Percentiles rank a stretch among this genome's conserved stretches.
Conservation (phyloP, 306 rosid genomes). For the Potentilla sterilis region DNA sequence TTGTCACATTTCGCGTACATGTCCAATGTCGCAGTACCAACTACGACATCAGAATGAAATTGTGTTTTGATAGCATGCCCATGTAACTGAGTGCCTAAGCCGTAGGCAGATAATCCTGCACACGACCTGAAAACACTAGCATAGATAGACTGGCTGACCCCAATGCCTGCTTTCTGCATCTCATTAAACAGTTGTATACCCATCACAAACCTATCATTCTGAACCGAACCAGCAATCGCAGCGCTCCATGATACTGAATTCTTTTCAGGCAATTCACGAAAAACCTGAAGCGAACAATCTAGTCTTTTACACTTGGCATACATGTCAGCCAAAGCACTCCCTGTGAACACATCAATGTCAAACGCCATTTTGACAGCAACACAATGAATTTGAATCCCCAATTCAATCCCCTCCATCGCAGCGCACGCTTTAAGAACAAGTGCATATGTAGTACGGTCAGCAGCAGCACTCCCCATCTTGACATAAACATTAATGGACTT, state of each 20-base stretch:
- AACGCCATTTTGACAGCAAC: constrained; percentile 61
- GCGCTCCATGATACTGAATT: constrained; percentile 84
- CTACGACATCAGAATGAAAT: constrained; percentile 61
- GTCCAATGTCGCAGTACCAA: constrained; percentile 83
- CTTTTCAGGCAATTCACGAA: constrained; percentile 52
- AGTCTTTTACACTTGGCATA: constrained; percentile 63
- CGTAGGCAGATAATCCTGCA: constrained; percentile 64
- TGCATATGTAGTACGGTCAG: constrained; percentile 62
- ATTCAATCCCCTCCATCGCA: constrained; percentile 41
- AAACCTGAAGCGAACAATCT: constrained; percentile 49
- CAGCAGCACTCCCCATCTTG: constrained; percentile 42
- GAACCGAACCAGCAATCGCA: constrained; percentile 74
- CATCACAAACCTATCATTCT: constrained; percentile 51
- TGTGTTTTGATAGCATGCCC: constrained; percentile 59
- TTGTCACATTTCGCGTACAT: constrained; percentile 81
- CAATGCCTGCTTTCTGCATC: constrained; percentile 57
- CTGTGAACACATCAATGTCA: constrained; percentile 56
- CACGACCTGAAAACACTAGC: constrained; percentile 81
- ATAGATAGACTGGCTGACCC: constrained; percentile 82
- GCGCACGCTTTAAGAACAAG: constrained; percentile 62
- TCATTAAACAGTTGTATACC: constrained; percentile 59
- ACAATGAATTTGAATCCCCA: constrained; percentile 70
- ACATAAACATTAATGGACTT: constrained; percentile 42
- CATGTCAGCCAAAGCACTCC: constrained; percentile 76
- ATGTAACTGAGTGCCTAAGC: constrained; percentile 72